phyloP scores from a whole-genome alignment of 805 yeast genomes.

The Spathaspora arborariae region DNA sequence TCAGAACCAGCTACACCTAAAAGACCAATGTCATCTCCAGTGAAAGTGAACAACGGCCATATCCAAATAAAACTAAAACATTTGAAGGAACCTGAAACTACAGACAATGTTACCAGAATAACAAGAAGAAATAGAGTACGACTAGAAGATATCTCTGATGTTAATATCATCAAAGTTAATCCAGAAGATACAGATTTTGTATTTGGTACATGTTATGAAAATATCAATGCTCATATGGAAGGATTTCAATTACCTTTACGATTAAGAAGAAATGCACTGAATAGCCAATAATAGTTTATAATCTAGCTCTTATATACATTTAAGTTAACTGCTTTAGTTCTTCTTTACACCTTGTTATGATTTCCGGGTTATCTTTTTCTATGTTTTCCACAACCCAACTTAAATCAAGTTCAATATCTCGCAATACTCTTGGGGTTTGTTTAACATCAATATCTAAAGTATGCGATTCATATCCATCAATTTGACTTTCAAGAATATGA shows the following conservation, averaged over 20 bases:
- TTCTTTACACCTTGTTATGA: not conserved
- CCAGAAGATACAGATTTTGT: not conserved
- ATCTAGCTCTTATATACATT: not conserved
- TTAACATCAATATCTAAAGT: not conserved
- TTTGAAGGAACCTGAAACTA: not conserved
- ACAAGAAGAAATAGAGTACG: not conserved
- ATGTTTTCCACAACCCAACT: not conserved
- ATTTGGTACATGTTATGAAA: not conserved
- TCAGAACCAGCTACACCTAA: not conserved
- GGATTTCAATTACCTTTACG: not conserved
- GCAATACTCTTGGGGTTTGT: not conserved
- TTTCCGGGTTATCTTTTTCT: not conserved
- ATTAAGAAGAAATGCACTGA: not conserved
- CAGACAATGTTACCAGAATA: not conserved
- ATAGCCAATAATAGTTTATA: not conserved
- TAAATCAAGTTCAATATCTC: not conserved
- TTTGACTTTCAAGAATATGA: constrained; percentile 3
- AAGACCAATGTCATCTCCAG: not conserved
- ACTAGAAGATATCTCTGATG: not conserved
- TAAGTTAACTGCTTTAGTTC: not conserved
- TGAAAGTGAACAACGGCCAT: not conserved
- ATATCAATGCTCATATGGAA: not conserved
- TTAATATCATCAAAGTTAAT: not conserved
- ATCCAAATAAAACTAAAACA: not conserved
- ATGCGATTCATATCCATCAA: constrained; percentile 4